Evolutionary conservation across 306 rosid species (phyloP).

Genomic region (Quercus rubra): DNA sequence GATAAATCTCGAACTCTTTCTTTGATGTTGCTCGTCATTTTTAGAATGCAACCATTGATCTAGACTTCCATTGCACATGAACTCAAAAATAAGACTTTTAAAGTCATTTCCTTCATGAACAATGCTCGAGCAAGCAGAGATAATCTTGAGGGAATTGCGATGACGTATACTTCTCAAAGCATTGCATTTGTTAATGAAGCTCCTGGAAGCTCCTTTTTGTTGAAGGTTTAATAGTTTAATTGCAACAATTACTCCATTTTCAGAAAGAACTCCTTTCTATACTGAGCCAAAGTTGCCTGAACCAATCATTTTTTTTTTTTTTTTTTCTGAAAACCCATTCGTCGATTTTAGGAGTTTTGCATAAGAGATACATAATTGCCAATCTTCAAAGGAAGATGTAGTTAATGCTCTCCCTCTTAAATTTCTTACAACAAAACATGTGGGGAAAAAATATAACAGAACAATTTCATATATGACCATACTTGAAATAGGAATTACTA

Average conservation of each 20-base stretch:
- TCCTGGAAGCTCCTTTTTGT: neutral
- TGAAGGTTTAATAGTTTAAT: conserved; percentile 22
- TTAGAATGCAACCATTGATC: conserved; percentile 32
- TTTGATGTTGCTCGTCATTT: neutral
- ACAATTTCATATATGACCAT: conserved; percentile 9
- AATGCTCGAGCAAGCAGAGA: conserved; percentile 28
- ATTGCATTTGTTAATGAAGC: conserved; percentile 7
- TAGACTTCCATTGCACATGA: conserved; percentile 35
- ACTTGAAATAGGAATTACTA: conserved; percentile 11
- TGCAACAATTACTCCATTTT: conserved; percentile 14
- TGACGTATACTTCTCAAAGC: conserved; percentile 33
- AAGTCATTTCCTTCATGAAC: conserved; percentile 31
- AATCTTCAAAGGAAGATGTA: neutral
- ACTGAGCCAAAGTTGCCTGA: conserved; percentile 6
- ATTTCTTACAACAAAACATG: neutral
- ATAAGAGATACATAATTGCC: conserved; percentile 21
- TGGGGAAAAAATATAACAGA: conserved; percentile 8
- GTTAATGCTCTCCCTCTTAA: conserved; percentile 4
- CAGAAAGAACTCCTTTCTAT: conserved; percentile 27
- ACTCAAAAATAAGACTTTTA: conserved; percentile 39
- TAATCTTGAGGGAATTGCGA: conserved; percentile 38
- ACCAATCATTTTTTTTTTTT: no score
- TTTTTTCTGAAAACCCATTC: conserved; percentile 6
- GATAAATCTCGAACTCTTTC: conserved; percentile 9
- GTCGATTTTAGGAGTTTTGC: conserved; percentile 14